Percentiles rank a stretch among this genome's conserved stretches.
These are phyloP conservation scores for Beta corolliflora DNA, from an alignment of 179 eudicot species.

Conservation along the genomic window DNA sequence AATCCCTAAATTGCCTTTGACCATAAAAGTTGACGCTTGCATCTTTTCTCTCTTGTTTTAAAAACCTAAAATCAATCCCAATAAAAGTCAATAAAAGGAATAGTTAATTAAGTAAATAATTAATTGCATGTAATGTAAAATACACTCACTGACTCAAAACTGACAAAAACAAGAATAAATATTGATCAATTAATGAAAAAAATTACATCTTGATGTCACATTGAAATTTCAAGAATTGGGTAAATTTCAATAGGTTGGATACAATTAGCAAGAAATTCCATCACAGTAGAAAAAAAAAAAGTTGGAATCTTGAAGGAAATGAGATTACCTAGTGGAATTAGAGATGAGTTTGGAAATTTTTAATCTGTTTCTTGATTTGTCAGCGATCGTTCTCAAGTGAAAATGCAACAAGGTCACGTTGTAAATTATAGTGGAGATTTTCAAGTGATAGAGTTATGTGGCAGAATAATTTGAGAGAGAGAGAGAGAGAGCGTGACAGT, in stretches of 20 bases:
- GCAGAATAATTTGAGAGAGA: not conserved
- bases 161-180: not conserved
- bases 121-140: not conserved
- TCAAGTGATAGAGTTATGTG: not conserved
- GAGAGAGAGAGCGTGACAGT: not conserved
- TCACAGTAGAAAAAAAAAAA: not conserved
- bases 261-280: not conserved
- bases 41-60: conserved; percentile 28
- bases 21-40: conserved; percentile 47
- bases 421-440: not conserved
- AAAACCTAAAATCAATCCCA: conserved; percentile 14
- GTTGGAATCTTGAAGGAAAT: not conserved
- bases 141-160: not conserved
- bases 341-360: not conserved
- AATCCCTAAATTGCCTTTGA: conserved; percentile 43
- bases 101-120: not conserved
- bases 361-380: not conserved
- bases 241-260: not conserved
- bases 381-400: not conserved
- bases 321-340: not conserved
- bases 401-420: not conserved
- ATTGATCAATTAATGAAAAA: not conserved
- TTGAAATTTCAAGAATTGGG: not conserved
- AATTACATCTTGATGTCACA: conserved; percentile 2
- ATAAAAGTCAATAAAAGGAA: conserved; percentile 24